These are phyloP conservation scores for Epichloe sibirici DNA, from an alignment of 2,329 filamentous ascomycete species.

Conservation along the genomic window DNA sequence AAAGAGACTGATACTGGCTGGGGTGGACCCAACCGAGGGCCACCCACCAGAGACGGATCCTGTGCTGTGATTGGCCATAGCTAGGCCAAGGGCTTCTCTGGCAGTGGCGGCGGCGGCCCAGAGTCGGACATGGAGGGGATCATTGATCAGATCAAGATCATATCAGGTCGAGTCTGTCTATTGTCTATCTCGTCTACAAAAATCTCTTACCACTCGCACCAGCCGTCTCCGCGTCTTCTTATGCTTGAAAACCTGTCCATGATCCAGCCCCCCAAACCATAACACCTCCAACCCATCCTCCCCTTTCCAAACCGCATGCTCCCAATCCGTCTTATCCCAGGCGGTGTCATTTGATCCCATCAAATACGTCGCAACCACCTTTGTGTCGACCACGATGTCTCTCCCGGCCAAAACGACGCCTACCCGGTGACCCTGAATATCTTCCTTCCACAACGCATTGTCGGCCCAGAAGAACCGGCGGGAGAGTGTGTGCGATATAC, in stretches of 20 bases:
- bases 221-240: slow-evolving; percentile 18
- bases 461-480: slow-evolving; percentile 50
- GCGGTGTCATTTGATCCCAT: slow-evolving; percentile 11
- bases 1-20: no score
- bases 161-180: no score
- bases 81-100: no score
- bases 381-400: slow-evolving; percentile 43
- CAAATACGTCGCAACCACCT: slow-evolving; percentile 39
- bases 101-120: no score
- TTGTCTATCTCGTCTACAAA: neutral
- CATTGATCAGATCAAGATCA: no score
- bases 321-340: slow-evolving; percentile 1
- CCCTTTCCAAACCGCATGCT: slow-evolving; percentile 20
- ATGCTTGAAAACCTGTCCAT: slow-evolving; percentile 41
- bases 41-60: neutral
- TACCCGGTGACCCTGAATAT: slow-evolving; percentile 28
- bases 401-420: slow-evolving; percentile 37
- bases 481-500: slow-evolving; percentile 43
- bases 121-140: neutral
- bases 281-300: slow-evolving; percentile 33
- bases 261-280: slow-evolving; percentile 42
- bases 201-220: slow-evolving; percentile 8
- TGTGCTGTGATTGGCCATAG: neutral
- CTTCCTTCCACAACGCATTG: slow-evolving; percentile 48
- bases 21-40: neutral